Evolutionary conservation across 2,329 filamentous ascomycete genomes (phyloP), one percentile per base, ranked within the genome.

Genomic region (Sphaerulina vaccinii): DNA sequence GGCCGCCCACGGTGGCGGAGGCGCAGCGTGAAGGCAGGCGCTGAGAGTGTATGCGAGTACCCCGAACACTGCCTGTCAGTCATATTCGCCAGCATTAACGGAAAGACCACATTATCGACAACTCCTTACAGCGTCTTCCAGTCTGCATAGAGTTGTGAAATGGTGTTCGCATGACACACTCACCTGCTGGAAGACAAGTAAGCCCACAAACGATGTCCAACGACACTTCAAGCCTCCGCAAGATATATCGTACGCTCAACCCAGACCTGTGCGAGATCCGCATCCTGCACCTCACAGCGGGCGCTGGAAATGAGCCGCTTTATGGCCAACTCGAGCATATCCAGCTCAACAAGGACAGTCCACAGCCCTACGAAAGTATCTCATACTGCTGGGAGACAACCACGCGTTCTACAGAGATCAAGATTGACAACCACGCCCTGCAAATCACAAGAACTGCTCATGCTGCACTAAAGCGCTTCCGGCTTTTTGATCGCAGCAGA

Each of bases 381-480:
- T 54, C 51, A 2, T 54, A 54, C 27, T 49, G 38, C 16, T 54
- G 51, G 51, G 51, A 40, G 2, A 35, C 41, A 16, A 24, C 19
- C 11, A 39, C 7, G n/a, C 39, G 15, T 3, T 27, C 18, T 9
- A 27, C 33, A 18, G 13, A 27, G n/a, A 29, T 52, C 9, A 2
- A 18, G 2, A 23, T 52, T 5, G 33, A 38, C n/a, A 35, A 11
- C 24, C 35, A 35, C 16, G 5, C 33, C 10, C 23, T 46, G 16
- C 16, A 46, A 33, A 32, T 54, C 9, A 40, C 51, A 2, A 35
- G 22, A 21, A 49, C 23, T 11, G 27, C 38, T 2, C 29, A 35
- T 3, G 19, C 16, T 11, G 51, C 45, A 5, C 33, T 54, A 19
- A 16, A 23, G n/a, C 38, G 51, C 22, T 40, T 49, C 13, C 23